A percentile compares a stretch with the other conserved stretches of the same genome.
phyloP scores from a whole-genome alignment of 352 stramenopile genomes.

The Pythium dissimile region DNA sequence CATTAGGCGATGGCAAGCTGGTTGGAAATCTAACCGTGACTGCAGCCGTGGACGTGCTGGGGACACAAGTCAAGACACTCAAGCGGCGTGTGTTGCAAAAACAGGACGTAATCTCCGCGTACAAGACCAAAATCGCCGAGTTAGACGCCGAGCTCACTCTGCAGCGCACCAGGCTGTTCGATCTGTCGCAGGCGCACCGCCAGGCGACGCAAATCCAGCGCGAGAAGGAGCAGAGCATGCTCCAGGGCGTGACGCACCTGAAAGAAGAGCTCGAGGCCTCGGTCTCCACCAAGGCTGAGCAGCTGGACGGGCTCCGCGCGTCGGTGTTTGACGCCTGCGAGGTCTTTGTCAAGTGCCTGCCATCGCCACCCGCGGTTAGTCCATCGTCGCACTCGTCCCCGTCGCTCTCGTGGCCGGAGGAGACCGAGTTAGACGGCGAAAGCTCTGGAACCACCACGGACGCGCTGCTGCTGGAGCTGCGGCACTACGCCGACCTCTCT shows the following conservation, averaged over 20 bases:
- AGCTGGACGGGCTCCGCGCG: slow-evolving; percentile 51
- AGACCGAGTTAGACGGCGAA: slow-evolving; percentile 2
- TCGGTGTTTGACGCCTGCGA: slow-evolving; percentile 60
- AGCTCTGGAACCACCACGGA: not conserved
- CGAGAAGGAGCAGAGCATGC: slow-evolving; percentile 13
- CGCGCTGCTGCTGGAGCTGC: slow-evolving; percentile 27
- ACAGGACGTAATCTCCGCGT: slow-evolving; percentile 43
- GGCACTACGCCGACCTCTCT: slow-evolving; percentile 48
- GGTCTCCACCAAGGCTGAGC: slow-evolving; percentile 19
- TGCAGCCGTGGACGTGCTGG: slow-evolving; percentile 9
- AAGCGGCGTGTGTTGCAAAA: slow-evolving; percentile 55
- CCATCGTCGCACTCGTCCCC: not conserved
- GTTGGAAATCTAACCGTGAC: not conserved
- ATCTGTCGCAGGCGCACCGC: slow-evolving; percentile 36
- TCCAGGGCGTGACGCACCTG: slow-evolving; percentile 14
- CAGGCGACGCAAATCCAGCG: slow-evolving; percentile 34
- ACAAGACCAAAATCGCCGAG: slow-evolving; percentile 37
- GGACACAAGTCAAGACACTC: slow-evolving; percentile 37
- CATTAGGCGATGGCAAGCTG: not conserved
- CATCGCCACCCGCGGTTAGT: not conserved
- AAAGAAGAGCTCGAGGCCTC: slow-evolving; percentile 18
- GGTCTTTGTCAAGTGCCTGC: slow-evolving; percentile 42
- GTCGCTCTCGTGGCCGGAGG: slow-evolving; percentile 1
- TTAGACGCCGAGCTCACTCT: slow-evolving; percentile 30
- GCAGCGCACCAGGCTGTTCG: slow-evolving; percentile 34